Evolutionary conservation across 371 early-diverging fungal species (phyloP).

Genomic region (Gilbertella persicaria): DNA sequence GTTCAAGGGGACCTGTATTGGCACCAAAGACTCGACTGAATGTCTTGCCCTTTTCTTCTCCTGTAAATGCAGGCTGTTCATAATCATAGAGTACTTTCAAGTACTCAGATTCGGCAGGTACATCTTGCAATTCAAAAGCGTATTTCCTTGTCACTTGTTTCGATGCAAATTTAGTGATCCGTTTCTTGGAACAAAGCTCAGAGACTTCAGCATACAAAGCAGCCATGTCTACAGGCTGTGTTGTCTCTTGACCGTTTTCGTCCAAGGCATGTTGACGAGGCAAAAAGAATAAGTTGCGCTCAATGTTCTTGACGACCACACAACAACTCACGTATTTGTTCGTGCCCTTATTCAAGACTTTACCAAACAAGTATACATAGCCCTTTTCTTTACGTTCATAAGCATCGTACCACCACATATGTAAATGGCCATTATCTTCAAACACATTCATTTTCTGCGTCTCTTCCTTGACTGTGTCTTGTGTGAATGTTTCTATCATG

Average conservation of each 20-base stretch:
- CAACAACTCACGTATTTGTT: conserved; percentile 81
- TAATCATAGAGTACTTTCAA: conserved; percentile 87
- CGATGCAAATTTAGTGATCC: conserved; percentile 59
- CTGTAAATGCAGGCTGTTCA: conserved; percentile 68
- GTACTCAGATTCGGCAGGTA: conserved; percentile 84
- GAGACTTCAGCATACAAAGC: conserved; percentile 83
- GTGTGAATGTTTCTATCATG: conserved; percentile 17
- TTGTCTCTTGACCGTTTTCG: conserved; percentile 54
- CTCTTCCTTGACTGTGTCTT: conserved; percentile 22
- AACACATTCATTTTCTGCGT: conserved; percentile 39
- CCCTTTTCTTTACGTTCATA: conserved; percentile 80
- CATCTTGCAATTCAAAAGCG: conserved; percentile 86
- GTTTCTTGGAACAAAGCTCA: conserved; percentile 49
- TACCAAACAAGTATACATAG: conserved; percentile 89
- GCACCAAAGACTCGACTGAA: conserved; percentile 92
- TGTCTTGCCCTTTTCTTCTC: conserved; percentile 71
- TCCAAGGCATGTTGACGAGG: conserved; percentile 70
- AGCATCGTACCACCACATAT: conserved; percentile 94
- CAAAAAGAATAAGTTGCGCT: conserved; percentile 87
- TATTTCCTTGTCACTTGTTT: conserved; percentile 84
- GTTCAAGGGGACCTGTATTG: conserved; percentile 88
- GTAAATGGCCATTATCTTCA: conserved; percentile 62
- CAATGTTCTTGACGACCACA: conserved; percentile 75
- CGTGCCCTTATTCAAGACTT: conserved; percentile 55
- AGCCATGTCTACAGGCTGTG: conserved; percentile 57